These are phyloP conservation scores for Syzygium syzygioides DNA, from an alignment of 441 rosid genomes.

Conservation along the genomic window DNA sequence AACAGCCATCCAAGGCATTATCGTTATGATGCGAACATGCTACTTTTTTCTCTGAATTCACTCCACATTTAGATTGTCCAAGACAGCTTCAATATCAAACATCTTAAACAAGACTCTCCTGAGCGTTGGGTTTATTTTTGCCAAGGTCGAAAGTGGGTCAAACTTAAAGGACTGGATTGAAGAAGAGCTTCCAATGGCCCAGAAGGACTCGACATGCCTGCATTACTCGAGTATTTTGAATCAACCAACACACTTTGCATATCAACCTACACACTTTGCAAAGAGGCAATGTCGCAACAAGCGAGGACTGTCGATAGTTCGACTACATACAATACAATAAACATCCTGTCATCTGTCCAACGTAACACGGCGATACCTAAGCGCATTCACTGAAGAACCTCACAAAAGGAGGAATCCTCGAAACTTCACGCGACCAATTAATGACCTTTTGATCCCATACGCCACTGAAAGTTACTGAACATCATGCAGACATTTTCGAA, in stretches of 20 bases:
- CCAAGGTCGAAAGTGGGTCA: neutral
- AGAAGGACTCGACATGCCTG: neutral
- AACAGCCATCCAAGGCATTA: neutral
- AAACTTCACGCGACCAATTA: neutral
- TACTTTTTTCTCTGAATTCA: neutral
- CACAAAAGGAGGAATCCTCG: neutral
- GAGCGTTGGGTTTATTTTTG: neutral
- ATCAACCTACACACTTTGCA: neutral
- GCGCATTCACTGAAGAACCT: neutral
- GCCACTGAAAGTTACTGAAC: neutral
- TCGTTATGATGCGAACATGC: neutral
- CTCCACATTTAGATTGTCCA: neutral
- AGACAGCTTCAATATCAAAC: neutral
- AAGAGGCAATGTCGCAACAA: neutral
- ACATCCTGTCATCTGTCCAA: neutral
- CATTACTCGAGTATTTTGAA: constrained; percentile 1
- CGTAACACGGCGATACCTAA: neutral
- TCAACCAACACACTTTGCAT: neutral
- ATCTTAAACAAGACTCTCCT: neutral
- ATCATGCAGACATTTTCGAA: constrained; percentile 29
- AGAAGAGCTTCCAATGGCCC: neutral
- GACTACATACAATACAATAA: neutral
- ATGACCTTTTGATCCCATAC: neutral
- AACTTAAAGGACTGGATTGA: neutral
- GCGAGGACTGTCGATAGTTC: neutral